Percentiles rank a stretch among this genome's conserved stretches.
Evolutionary conservation across 192 early-diverging fungal species (phyloP).

Genomic region (Lunasporangiospora selenospora): DNA sequence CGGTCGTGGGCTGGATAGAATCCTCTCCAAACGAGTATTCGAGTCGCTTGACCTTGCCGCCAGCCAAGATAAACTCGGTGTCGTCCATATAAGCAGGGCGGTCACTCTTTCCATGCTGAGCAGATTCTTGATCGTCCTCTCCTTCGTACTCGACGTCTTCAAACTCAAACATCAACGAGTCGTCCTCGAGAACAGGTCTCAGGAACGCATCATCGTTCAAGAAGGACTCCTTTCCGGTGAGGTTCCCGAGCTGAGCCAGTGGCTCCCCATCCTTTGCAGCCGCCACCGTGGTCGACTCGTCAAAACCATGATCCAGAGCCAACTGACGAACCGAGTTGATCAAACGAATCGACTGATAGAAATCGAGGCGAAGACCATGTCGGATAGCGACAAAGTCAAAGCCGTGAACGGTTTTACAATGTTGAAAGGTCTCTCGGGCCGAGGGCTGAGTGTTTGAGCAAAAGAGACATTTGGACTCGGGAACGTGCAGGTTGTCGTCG

Average conservation of each 20-base stretch:
- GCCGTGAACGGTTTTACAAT: conserved; percentile 61
- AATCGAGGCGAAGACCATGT: conserved; percentile 67
- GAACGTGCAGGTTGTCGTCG: conserved; percentile 54
- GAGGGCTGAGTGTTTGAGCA: conserved; percentile 61
- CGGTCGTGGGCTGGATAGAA: conserved; percentile 47
- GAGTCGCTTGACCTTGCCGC: conserved; percentile 12
- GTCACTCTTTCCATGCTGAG: background rate
- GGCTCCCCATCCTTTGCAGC: conserved; percentile 13
- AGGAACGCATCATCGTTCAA: conserved; percentile 72
- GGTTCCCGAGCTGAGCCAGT: conserved; percentile 35
- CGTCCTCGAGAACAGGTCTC: conserved; percentile 70
- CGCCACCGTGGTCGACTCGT: conserved; percentile 17
- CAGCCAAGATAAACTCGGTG: conserved; percentile 15
- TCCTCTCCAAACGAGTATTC: conserved; percentile 8
- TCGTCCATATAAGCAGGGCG: conserved; percentile 20
- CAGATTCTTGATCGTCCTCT: conserved; percentile 53
- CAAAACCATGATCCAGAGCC: conserved; percentile 7
- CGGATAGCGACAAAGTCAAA: conserved; percentile 72
- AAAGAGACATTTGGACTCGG: conserved; percentile 74
- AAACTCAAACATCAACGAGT: conserved; percentile 72
- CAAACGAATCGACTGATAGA: conserved; percentile 83
- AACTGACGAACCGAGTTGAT: conserved; percentile 74
- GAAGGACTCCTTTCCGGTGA: conserved; percentile 61
- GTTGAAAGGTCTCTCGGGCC: conserved; percentile 63
- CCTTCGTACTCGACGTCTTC: conserved; percentile 75